Evolutionary conservation across 2,329 filamentous ascomycete species (phyloP), one percentile per base, ranked within the genome.

Genomic region (Pseudogymnoascus sp.): DNA sequence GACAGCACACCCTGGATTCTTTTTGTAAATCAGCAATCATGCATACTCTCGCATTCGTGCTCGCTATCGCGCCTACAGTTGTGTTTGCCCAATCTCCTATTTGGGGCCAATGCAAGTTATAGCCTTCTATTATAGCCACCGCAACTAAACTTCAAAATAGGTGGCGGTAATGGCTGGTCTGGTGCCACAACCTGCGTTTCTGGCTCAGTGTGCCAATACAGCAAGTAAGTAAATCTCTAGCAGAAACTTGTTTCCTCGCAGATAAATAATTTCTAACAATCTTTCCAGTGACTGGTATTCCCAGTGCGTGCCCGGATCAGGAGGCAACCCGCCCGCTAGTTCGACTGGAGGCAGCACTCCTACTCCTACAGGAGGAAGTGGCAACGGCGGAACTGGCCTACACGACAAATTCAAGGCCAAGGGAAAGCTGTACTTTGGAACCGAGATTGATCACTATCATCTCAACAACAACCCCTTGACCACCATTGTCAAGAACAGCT

Each of bases 401-500:
- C 78, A 86, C 69, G 69, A 71, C 61, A 76, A 80, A 25, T 81
- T 87, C 74, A 81, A 81, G 69, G 78, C 80, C 61, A 79, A 82
- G 67, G 85, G 85, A 64, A 89, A 88, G 75, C 76, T 80, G 64
- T 89, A 88, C 74, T 82, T 81, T 61, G 87, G 86, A 65, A 79
- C 79, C 12, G 77, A 75, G 61, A 77, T 80, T 1, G 85, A 88
- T 68, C 75, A 80, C 68, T 74, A 74, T 63, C 77, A 75, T 9
- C 78, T 88, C 4, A 75, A 70, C 37, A 70, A 75, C 9, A 77
- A 74, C 60, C 75, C 78, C 65, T 82, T 79, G 62, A 77, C 77
- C 16, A 76, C 77, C 62, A 78, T 86, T 67, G 82, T 88, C 71
- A 78, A 79, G 64, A 74, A 76, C 60, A 75, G 86, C 71, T 88